Evolutionary conservation across 1,284 basidiomycete species (phyloP), one percentile per base, ranked within the genome.

Genomic region (Ceratobasidium papillatum): DNA sequence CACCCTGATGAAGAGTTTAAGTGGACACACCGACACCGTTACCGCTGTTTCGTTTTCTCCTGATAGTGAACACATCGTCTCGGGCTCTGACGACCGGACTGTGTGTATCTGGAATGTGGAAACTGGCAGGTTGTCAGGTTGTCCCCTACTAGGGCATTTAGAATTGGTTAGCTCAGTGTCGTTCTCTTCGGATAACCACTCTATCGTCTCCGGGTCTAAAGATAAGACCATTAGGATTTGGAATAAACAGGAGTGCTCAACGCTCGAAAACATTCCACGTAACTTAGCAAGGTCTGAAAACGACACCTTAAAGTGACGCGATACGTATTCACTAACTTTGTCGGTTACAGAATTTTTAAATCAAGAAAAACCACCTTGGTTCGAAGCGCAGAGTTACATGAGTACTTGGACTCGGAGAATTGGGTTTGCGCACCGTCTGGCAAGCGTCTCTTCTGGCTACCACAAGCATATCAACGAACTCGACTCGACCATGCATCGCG

Each of bases 41-140:
- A 27, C 7, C 2, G 61, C 27, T 47, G 66, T 62, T 56, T 59
- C 41, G 17, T 69, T 69, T 25, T 69, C 65, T n/a, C n/a, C n/a
- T n/a, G n/a, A n/a, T n/a, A n/a, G n/a, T n/a, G n/a, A n/a, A n/a
- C n/a, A n/a, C n/a, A n/a, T n/a, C n/a, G n/a, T n/a, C n/a, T n/a
- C n/a, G n/a, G n/a, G n/a, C n/a, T n/a, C n/a, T n/a, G n/a, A n/a
- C n/a, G n/a, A n/a, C n/a, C n/a, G n/a, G n/a, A n/a, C n/a, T n/a
- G n/a, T n/a, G n/a, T n/a, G n/a, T n/a, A n/a, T n/a, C n/a, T n/a
- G n/a, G n/a, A n/a, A n/a, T n/a, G n/a, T n/a, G n/a, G n/a, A n/a
- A n/a, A n/a, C n/a, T n/a, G n/a, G n/a, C n/a, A n/a, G n/a, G n/a
- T n/a, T n/a, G n/a, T n/a, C n/a, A n/a, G n/a, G n/a, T n/a, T n/a